A percentile compares a stretch with the other conserved stretches of the same genome.
Conservation (phyloP, 2,329 filamentous ascomycete genomes). For the Didymella sp. region DNA sequence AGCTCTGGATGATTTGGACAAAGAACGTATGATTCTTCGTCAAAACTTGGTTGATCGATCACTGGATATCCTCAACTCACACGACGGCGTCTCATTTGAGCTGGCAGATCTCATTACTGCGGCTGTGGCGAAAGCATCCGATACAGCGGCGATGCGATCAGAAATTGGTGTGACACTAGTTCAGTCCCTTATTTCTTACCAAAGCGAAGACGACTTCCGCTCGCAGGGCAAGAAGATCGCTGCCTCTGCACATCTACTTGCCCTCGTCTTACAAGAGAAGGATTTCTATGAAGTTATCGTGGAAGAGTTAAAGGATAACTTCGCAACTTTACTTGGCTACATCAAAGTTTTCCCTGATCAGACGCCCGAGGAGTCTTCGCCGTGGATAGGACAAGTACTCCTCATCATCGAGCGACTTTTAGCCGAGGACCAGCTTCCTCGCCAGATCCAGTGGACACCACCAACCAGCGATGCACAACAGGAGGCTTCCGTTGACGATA, state of each 20-base stretch:
- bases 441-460: constrained; percentile 73
- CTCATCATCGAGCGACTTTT: constrained; percentile 89
- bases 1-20: constrained; percentile 81
- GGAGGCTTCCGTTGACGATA: constrained; percentile 63
- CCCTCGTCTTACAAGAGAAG: constrained; percentile 82
- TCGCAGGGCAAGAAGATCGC: constrained; percentile 74
- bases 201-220: constrained; percentile 64
- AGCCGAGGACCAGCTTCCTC: constrained; percentile 85
- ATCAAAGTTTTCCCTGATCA: constrained; percentile 73
- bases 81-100: constrained; percentile 89
- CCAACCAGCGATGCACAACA: constrained; percentile 57
- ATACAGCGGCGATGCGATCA: constrained; percentile 65
- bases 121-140: constrained; percentile 68
- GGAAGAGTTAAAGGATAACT: constrained; percentile 76
- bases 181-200: constrained; percentile 76
- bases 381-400: constrained; percentile 90
- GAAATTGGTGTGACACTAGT: constrained; percentile 85
- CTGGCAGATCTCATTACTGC: constrained; percentile 84
- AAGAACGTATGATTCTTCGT: constrained; percentile 74
- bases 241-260: constrained; percentile 90
- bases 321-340: constrained; percentile 78
- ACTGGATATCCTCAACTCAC: constrained; percentile 85
- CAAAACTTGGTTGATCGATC: constrained; percentile 85
- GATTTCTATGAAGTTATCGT: constrained; percentile 80
- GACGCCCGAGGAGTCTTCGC: constrained; percentile 77